Evolutionary conservation across 768 basidiomycete species (phyloP).

Genomic region (Imleria badia): DNA sequence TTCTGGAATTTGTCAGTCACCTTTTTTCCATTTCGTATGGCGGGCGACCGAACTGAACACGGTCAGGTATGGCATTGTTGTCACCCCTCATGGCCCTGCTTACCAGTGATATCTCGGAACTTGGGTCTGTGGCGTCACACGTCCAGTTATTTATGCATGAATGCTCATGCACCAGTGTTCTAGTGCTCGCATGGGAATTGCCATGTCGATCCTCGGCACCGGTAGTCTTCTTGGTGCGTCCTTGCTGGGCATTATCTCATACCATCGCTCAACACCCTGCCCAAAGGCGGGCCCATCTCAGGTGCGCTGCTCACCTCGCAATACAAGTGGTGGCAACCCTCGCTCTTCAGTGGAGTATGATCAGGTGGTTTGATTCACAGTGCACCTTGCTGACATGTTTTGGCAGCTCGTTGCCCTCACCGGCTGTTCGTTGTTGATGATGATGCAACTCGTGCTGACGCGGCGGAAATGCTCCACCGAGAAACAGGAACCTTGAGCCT

Average conservation of each 20-base stretch:
- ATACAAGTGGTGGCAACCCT: constrained; percentile 57
- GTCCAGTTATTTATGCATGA: not conserved
- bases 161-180: not conserved
- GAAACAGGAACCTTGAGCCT: not conserved
- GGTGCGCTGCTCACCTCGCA: constrained; percentile 53
- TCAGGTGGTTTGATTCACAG: not conserved
- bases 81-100: constrained; percentile 44
- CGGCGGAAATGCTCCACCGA: not conserved
- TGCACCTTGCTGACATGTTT: not conserved
- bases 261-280: not conserved
- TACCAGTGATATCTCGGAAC: constrained; percentile 45
- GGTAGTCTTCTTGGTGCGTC: constrained; percentile 24
- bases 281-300: constrained; percentile 52
- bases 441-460: constrained; percentile 10
- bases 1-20: constrained; percentile 39
- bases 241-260: not conserved
- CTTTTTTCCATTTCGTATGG: not conserved
- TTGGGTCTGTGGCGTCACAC: constrained; percentile 38
- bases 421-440: not conserved
- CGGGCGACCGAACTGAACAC: not conserved
- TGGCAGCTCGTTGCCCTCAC: constrained; percentile 8
- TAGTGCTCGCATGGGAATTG: constrained; percentile 31
- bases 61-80: constrained; percentile 37
- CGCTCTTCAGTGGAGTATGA: constrained; percentile 47
- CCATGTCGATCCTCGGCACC: constrained; percentile 4